These are phyloP conservation scores for Diaporthe sp. DNA, from an alignment of 2,329 filamentous ascomycete genomes.

Conservation along the genomic window DNA sequence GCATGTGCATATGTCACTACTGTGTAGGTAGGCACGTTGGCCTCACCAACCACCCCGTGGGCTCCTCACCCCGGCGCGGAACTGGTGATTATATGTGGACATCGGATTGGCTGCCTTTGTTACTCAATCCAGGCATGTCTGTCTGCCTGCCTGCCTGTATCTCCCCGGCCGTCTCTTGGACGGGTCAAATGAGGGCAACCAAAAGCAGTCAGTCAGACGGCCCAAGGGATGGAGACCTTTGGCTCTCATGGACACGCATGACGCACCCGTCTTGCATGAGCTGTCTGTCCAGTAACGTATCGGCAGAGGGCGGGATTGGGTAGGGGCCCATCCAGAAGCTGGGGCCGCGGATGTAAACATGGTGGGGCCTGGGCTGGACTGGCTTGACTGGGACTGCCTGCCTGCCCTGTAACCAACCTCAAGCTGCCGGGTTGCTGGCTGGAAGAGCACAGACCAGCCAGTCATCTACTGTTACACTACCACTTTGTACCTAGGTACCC, in stretches of 20 bases:
- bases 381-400: not conserved
- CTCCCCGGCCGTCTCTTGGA: not conserved
- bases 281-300: not conserved
- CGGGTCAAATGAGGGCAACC: not conserved
- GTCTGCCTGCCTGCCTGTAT: not conserved
- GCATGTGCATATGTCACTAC: not conserved
- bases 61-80: not conserved
- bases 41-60: conserved; percentile 10
- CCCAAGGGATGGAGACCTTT: not conserved
- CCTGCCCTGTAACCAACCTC: not conserved
- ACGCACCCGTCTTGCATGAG: conserved; percentile 7
- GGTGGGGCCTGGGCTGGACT: not conserved
- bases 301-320: not conserved
- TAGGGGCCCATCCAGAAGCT: conserved; percentile 5
- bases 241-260: too few relatives aligned
- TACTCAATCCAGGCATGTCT: not conserved
- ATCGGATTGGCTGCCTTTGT: not conserved
- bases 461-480: not conserved
- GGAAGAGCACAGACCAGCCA: conserved; percentile 24
- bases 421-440: not conserved
- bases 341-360: conserved; percentile 7
- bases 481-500: too few relatives aligned
- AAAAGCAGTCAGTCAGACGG: too few relatives aligned
- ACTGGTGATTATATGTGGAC: not conserved
- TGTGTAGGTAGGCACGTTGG: conserved; percentile 15